Conservation (phyloP, 768 basidiomycete genomes). For the Tulasnella sp. region DNA sequence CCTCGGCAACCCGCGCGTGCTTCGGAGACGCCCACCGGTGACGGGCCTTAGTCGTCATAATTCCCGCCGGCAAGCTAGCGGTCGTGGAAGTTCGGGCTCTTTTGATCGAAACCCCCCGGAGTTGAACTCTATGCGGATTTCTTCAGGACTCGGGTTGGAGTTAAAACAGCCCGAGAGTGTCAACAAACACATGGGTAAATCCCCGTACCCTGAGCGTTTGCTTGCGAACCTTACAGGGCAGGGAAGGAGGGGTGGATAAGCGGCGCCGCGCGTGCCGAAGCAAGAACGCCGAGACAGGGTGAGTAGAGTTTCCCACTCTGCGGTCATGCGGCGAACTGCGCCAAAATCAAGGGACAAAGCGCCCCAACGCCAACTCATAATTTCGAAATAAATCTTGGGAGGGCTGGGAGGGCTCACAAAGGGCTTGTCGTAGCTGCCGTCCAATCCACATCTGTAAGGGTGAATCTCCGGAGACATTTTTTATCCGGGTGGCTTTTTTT, state of each 20-base stretch:
- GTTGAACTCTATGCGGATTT: too few relatives aligned
- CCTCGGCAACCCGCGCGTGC: background rate
- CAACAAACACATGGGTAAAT: too few relatives aligned
- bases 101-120: too few relatives aligned
- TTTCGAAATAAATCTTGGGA: too few relatives aligned
- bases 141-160: too few relatives aligned
- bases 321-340: constrained; percentile 12
- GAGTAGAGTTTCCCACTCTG: background rate
- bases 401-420: too few relatives aligned
- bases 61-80: background rate
- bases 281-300: background rate
- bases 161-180: too few relatives aligned
- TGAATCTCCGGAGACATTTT: background rate
- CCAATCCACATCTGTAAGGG: background rate
- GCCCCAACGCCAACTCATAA: background rate
- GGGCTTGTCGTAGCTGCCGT: background rate
- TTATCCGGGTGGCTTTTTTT: background rate
- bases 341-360: background rate
- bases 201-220: too few relatives aligned
- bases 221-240: background rate
- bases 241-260: background rate
- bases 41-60: background rate
- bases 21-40: background rate
- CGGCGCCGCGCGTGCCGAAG: background rate
- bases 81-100: too few relatives aligned